Conservation (phyloP, 441 rosid genomes). For the Theobroma grandiflorum region DNA sequence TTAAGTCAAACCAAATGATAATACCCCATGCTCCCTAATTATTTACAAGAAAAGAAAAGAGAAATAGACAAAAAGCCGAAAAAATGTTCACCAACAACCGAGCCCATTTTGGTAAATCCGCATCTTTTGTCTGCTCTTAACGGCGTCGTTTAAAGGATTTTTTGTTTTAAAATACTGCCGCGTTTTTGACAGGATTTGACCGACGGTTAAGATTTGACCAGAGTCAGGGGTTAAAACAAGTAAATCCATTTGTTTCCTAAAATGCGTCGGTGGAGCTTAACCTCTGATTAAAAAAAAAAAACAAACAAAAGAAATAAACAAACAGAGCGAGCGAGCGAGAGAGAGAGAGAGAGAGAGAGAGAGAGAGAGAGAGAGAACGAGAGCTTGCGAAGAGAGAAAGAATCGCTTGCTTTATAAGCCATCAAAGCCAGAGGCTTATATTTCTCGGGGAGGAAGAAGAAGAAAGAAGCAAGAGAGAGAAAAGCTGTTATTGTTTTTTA, state of each 20-base stretch:
- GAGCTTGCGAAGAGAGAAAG: conserved; percentile 29
- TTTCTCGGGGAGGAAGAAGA: conserved; percentile 13
- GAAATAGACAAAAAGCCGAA: not conserved
- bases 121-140: not conserved
- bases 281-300: conserved; percentile 8
- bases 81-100: not conserved
- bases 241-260: conserved; percentile 12
- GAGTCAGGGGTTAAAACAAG: conserved; percentile 3
- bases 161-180: not conserved
- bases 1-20: conserved; percentile 35
- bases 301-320: not conserved
- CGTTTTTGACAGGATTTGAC: conserved; percentile 4
- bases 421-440: conserved; percentile 19
- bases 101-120: not conserved
- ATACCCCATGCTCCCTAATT: not conserved
- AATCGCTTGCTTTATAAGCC: conserved; percentile 46
- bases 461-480: conserved; percentile 14
- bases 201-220: conserved; percentile 20
- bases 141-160: not conserved
- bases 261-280: conserved; percentile 61
- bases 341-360: conserved; percentile 25
- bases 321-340: conserved; percentile 30
- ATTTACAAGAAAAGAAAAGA: not conserved
- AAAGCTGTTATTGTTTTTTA: not conserved
- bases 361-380: conserved; percentile 35